These are phyloP conservation scores for Arthrobotrys conoides DNA, from an alignment of 2,329 filamentous ascomycete genomes.

Conservation along the genomic window DNA sequence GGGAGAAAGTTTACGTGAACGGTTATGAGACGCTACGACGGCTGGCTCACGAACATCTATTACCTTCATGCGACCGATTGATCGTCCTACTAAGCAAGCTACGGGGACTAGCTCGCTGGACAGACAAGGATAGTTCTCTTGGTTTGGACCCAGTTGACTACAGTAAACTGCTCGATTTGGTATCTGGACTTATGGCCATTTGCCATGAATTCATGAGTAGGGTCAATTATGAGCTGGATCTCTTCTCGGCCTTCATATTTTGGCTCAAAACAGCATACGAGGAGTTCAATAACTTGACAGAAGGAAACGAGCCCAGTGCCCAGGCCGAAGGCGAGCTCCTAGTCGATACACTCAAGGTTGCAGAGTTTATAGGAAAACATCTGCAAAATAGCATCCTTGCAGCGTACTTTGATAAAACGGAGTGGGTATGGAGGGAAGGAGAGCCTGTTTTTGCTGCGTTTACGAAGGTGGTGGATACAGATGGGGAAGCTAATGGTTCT, in stretches of 20 bases:
- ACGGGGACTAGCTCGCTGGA: constrained; percentile 81
- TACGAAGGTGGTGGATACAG: constrained; percentile 48
- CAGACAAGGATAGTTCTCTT: constrained; percentile 64
- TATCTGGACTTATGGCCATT: constrained; percentile 63
- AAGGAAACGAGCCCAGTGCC: constrained; percentile 63
- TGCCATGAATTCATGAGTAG: constrained; percentile 64
- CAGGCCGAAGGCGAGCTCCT: constrained; percentile 54
- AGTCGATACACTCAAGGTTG: constrained; percentile 64
- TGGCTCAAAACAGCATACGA: constrained; percentile 64
- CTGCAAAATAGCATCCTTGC: constrained; percentile 63
- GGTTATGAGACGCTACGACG: constrained; percentile 83
- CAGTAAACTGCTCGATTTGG: constrained; percentile 63
- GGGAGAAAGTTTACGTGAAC: constrained; percentile 87
- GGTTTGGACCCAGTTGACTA: constrained; percentile 64
- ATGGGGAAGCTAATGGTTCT: constrained; percentile 4
- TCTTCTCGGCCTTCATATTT: constrained; percentile 63
- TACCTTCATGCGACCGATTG: constrained; percentile 88
- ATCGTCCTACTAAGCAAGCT: constrained; percentile 85
- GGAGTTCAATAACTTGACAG: constrained; percentile 63
- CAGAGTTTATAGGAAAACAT: constrained; percentile 64
- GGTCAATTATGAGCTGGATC: constrained; percentile 64
- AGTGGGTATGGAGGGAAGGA: constrained; percentile 61
- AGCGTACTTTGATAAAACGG: constrained; percentile 62
- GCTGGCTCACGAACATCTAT: constrained; percentile 86
- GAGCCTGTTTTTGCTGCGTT: constrained; percentile 63